Evolutionary conservation across 371 early-diverging fungal species (phyloP), one percentile per base, ranked within the genome.

Genomic region (Neoconidiobolus thromboides): DNA sequence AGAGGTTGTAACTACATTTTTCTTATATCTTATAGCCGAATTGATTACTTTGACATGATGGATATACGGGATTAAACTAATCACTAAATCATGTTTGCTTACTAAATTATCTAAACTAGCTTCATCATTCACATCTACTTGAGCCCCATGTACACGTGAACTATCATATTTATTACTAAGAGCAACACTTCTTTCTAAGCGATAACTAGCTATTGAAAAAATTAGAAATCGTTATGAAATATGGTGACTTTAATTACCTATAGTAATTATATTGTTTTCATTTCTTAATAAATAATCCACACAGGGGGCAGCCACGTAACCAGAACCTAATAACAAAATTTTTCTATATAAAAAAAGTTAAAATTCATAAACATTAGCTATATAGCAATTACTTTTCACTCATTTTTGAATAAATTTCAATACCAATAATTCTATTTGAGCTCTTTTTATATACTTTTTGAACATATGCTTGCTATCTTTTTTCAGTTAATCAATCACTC

Each of bases 271-370:
- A 73, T 86, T 87, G 65, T 89, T 80, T 39, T 83, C 78, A 60
- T 81, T 76, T 55, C 96, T 80, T 62, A 87, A 73, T 43, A 97
- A 78, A 71, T 94, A 93, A 67, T 95, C 93, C 48, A 89, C 92
- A 67, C 91, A 79, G 46, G 98, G 98, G 60, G 86, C 91, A 61
- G 96, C 90, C 48, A 97, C 98, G 69, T 87, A 96, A 60, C 97
- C 97, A 40, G 96, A 92, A 60, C 97, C 97, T 57, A 97, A 85
- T 57, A 96, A 83, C 58, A 96, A 80, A 60, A 95, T 87, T 61
- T 82, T 79, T 70, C 86, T 87, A 62, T 38, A 4, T 9, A 10
- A 55, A 12, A 5, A 5, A 26, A 26, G 26, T 26, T 26, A 26
- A 26, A 26, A 26, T 26, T 26, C 26, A 26, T 26, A 26, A 26